Conservation (phyloP, 306 rosid genomes). For the Sindora glabra region DNA sequence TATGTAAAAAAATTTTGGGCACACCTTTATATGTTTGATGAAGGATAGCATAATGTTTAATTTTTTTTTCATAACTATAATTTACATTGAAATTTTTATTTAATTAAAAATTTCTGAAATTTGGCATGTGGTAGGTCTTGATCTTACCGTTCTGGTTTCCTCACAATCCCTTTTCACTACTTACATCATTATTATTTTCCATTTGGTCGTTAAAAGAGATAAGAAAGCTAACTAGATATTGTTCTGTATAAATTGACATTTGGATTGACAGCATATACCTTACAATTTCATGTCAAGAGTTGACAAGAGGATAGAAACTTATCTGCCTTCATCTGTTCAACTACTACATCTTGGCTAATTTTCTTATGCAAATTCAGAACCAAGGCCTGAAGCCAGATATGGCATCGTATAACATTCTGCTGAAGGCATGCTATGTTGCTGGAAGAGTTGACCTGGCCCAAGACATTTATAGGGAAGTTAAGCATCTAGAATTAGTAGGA, state of each 20-base stretch:
- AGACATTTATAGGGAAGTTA: constrained; percentile 73
- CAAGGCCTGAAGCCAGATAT: constrained; percentile 62
- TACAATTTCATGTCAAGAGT: constrained; percentile 17
- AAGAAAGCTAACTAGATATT: constrained; percentile 12
- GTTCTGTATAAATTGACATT: constrained; percentile 6
- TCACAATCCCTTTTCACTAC: not conserved
- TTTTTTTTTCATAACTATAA: no score
- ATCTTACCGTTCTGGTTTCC: not conserved
- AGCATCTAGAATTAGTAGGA: constrained; percentile 69
- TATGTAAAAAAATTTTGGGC: no score
- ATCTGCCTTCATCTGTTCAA: constrained; percentile 10
- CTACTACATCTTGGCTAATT: constrained; percentile 10
- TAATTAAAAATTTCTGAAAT: not conserved
- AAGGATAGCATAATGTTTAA: not conserved
- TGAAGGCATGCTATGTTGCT: constrained; percentile 85
- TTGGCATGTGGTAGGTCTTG: not conserved
- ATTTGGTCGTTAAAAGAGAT: not conserved
- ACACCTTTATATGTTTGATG: not conserved
- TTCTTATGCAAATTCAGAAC: constrained; percentile 47
- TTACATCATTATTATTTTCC: not conserved
- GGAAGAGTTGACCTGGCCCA: constrained; percentile 93
- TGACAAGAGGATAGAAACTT: constrained; percentile 11
- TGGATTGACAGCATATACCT: constrained; percentile 20
- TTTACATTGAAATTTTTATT: not conserved
- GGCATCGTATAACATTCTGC: constrained; percentile 85